These are phyloP conservation scores for Exsudoporus floridanus DNA, from an alignment of 1,284 basidiomycete species.

Conservation along the genomic window DNA sequence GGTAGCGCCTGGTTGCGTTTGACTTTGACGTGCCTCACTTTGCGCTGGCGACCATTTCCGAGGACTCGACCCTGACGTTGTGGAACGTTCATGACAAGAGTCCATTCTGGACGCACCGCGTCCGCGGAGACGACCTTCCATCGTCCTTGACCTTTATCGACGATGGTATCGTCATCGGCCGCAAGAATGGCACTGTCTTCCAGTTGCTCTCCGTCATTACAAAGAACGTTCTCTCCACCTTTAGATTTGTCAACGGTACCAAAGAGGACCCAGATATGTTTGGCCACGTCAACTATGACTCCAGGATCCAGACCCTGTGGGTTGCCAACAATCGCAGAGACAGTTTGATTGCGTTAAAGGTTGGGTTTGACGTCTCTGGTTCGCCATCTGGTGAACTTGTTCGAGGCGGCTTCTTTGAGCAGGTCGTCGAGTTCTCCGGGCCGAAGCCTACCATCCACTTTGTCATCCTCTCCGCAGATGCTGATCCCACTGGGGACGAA, in stretches of 20 bases:
- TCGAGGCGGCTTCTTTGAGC: constrained; percentile 66
- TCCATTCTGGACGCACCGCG: constrained; percentile 69
- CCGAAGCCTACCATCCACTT: constrained; percentile 85
- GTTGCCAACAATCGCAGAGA: constrained; percentile 79
- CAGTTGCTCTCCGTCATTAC: constrained; percentile 71
- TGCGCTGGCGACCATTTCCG: constrained; percentile 73
- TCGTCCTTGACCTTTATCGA: constrained; percentile 80
- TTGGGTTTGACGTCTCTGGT: constrained; percentile 62
- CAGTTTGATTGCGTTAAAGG: constrained; percentile 75
- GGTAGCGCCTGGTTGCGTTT: constrained; percentile 71
- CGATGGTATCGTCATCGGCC: constrained; percentile 72
- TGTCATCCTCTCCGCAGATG: constrained; percentile 76
- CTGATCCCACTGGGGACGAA: constrained; percentile 75
- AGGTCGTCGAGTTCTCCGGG: constrained; percentile 75
- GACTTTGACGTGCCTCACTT: constrained; percentile 75
- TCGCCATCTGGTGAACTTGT: constrained; percentile 56
- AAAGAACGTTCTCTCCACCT: constrained; percentile 69
- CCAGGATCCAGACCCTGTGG: constrained; percentile 79
- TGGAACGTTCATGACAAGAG: constrained; percentile 76
- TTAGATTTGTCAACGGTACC: constrained; percentile 69
- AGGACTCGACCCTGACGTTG: constrained; percentile 72
- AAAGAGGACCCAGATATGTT: constrained; percentile 78
- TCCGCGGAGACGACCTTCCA: constrained; percentile 73
- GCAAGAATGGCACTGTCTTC: constrained; percentile 77
- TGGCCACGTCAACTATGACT: constrained; percentile 78